Conservation (phyloP, 2,329 filamentous ascomycete genomes). For the Exophiala lecanii-corni region DNA sequence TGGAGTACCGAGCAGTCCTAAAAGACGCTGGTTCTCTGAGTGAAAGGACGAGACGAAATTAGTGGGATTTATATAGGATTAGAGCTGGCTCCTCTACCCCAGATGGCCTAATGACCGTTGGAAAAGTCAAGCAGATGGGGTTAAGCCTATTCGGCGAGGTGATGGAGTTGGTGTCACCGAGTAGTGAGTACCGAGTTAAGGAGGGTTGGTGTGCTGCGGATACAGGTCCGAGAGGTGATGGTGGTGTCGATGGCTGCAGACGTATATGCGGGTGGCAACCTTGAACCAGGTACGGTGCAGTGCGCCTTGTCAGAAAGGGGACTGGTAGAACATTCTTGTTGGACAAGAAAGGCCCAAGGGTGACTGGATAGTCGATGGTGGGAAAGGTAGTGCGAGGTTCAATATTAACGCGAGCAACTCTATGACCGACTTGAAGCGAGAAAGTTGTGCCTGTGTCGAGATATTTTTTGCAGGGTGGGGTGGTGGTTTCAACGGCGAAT, state of each 20-base stretch:
- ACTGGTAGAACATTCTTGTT: background rate
- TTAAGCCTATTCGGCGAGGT: too few species aligned
- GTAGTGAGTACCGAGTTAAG: background rate
- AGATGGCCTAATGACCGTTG: background rate
- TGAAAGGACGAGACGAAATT: slow-evolving; percentile 8
- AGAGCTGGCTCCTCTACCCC: background rate
- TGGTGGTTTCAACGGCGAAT: too few species aligned
- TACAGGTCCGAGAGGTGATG: background rate
- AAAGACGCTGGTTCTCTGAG: slow-evolving; percentile 22
- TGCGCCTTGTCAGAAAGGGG: background rate
- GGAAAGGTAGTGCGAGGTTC: too few species aligned
- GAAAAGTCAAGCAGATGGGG: background rate
- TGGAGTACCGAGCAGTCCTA: slow-evolving; percentile 23
- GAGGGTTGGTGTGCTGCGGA: background rate
- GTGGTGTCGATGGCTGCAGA: background rate
- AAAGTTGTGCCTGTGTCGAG: too few species aligned
- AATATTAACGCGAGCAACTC: too few species aligned
- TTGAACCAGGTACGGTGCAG: background rate
- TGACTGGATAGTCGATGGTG: too few species aligned
- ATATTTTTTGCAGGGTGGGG: too few species aligned
- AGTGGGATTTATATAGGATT: background rate
- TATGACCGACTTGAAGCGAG: too few species aligned
- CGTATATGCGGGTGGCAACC: background rate
- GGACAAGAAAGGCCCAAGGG: too few species aligned
- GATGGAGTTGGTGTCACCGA: background rate